These are phyloP conservation scores for Paraglomus occultum DNA, from an alignment of 192 early-diverging fungal genomes.

Conservation along the genomic window DNA sequence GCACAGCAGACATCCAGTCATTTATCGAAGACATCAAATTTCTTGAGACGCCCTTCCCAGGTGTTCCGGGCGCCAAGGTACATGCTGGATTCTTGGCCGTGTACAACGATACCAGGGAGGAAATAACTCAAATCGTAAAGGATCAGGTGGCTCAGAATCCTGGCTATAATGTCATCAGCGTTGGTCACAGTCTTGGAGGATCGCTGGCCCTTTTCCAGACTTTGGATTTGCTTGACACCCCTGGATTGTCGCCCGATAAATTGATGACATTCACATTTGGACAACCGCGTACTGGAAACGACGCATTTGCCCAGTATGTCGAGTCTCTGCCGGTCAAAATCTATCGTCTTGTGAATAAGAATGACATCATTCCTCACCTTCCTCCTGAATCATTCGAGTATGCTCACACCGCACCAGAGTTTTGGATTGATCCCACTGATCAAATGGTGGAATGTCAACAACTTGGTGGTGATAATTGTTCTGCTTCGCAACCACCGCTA, in stretches of 20 bases:
- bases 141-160: background rate
- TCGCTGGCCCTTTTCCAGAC: conserved; percentile 5
- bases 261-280: conserved; percentile 17
- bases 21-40: background rate
- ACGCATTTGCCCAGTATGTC: background rate
- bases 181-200: conserved; percentile 16
- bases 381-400: background rate
- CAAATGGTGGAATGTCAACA: background rate
- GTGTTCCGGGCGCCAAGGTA: background rate
- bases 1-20: background rate
- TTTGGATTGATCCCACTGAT: background rate
- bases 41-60: background rate
- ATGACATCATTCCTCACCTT: conserved; percentile 14
- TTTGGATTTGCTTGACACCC: conserved; percentile 3
- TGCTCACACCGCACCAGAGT: background rate
- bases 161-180: background rate
- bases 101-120: background rate
- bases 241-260: conserved; percentile 1
- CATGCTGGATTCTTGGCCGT: conserved; percentile 5
- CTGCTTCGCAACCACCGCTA: background rate
- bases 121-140: background rate
- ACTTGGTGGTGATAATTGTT: background rate
- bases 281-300: conserved; percentile 4
- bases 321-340: background rate
- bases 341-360: conserved; percentile 12